Evolutionary conservation across 768 basidiomycete species (phyloP), one percentile per base, ranked within the genome.

Genomic region (Dictyophora rubrovolvata): DNA sequence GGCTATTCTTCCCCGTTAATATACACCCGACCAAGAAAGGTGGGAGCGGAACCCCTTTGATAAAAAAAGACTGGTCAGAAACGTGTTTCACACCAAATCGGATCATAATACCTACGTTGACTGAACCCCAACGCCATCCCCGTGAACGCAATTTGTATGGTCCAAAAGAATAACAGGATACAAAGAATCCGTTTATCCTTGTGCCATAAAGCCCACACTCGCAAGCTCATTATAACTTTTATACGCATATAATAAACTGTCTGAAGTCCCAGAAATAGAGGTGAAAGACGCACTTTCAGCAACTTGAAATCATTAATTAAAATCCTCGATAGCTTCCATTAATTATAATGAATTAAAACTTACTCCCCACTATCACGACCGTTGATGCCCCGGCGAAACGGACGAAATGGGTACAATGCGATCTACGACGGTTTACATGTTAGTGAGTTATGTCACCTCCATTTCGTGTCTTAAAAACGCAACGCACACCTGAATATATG

Each of bases 221-320:
- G 33, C 16, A 60, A 22, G 17, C 53, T 47, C 59, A 60, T 60
- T 28, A 60, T 60, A 28, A 60, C 59, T 60, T 50, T 1, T 14
- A 22, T 16, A 18, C 3, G 5, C 18, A 46, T 8, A 18, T 16
- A 21, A 18, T 16, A 21, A 46, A 11, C n/a, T 5, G 18, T 1
- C 5, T 18, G 18, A 20, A 37, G 20, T 50, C 6, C n/a, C 35
- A 5, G 1, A 12, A 23, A 18, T 16, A 4, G 11, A 21, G 12
- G 18, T 47, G 46, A 51, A 14, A 34, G 5, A 55, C 59, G 1
- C 14, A 60, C 59, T 37, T 28, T 60, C 59, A 9, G 21, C 21
- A 16, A 60, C 59, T 60, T 22, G n/a, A 54, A 14, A 42, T 20
- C 4, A 55, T 42, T 9, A 28, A 36, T 17, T 18, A 36, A 14